Evolutionary conservation across 331 rosid species (phyloP).

Genomic region (Pyrus hybrid): DNA sequence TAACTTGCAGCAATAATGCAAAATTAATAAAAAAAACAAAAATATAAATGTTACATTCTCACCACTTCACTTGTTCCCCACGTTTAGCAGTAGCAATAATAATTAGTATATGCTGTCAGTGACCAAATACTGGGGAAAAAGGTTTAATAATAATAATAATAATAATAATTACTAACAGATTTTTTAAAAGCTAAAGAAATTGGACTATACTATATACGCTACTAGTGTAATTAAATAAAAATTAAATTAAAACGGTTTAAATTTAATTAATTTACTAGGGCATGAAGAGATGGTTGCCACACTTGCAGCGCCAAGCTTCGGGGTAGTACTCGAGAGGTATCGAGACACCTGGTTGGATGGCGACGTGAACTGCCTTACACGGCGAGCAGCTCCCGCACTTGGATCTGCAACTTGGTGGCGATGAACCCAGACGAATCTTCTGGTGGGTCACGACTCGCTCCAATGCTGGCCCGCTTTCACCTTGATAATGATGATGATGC

Average conservation of each 20-base stretch:
- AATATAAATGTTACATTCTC: constrained; percentile 44
- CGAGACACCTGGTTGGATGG: constrained; percentile 64
- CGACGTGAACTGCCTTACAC: constrained; percentile 69
- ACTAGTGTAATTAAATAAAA: neutral
- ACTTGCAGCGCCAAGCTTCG: constrained; percentile 97
- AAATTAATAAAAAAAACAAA: neutral
- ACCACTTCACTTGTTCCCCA: constrained; percentile 18
- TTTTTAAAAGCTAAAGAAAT: neutral
- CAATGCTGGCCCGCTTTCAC: neutral
- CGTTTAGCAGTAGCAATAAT: constrained; percentile 17
- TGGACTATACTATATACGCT: neutral
- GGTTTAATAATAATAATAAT: neutral
- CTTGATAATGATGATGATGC: neutral
- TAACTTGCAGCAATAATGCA: neutral
- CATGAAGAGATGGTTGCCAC: constrained; percentile 69
- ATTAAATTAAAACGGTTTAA: neutral
- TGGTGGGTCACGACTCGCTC: constrained; percentile 12
- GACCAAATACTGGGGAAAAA: neutral
- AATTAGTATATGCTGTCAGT: neutral
- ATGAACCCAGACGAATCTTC: constrained; percentile 47
- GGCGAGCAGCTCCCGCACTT: constrained; percentile 85
- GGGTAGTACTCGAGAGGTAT: constrained; percentile 82
- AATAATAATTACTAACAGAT: neutral
- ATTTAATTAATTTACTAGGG: constrained; percentile 29
- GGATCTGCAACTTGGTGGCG: constrained; percentile 77